Conservation (phyloP, 805 yeast genomes). For the Starmera quercuum region DNA sequence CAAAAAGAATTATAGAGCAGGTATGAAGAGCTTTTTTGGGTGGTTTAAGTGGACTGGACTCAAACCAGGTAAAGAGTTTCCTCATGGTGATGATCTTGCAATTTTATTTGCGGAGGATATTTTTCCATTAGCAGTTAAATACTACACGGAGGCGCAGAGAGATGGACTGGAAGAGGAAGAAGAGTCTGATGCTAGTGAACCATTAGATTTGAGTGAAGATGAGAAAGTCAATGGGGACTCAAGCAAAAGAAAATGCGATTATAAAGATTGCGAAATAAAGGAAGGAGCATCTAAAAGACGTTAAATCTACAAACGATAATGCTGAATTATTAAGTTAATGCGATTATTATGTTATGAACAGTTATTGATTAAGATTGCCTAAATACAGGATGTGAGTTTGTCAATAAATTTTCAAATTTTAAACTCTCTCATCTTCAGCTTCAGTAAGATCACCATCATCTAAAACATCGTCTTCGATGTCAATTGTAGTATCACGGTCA, state of each 20-base stretch:
- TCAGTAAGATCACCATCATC: constrained; percentile 24
- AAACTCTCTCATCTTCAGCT: constrained; percentile 16
- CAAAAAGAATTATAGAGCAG: constrained; percentile 54
- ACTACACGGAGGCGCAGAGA: constrained; percentile 67
- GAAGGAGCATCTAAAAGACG: not conserved
- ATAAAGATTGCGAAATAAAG: not conserved
- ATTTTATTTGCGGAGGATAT: constrained; percentile 67
- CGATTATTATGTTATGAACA: not conserved
- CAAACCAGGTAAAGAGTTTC: constrained; percentile 69
- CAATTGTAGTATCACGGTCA: constrained; percentile 16
- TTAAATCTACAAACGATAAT: not conserved
- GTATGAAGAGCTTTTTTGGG: constrained; percentile 80
- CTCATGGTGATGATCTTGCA: constrained; percentile 75
- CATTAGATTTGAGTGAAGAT: constrained; percentile 31
- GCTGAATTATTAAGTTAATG: not conserved
- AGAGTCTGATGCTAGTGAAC: constrained; percentile 46
- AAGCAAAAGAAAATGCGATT: not conserved
- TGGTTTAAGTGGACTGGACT: constrained; percentile 84
- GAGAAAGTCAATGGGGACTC: constrained; percentile 3
- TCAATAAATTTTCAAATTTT: not conserved
- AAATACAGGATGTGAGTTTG: not conserved
- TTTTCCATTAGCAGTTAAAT: constrained; percentile 78
- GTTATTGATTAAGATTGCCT: not conserved
- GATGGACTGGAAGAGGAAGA: constrained; percentile 53
- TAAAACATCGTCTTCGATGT: constrained; percentile 14